A percentile compares a stretch with the other conserved stretches of the same genome.
Conservation (phyloP, 345 rosid genomes). For the Heritiera littoralis region DNA sequence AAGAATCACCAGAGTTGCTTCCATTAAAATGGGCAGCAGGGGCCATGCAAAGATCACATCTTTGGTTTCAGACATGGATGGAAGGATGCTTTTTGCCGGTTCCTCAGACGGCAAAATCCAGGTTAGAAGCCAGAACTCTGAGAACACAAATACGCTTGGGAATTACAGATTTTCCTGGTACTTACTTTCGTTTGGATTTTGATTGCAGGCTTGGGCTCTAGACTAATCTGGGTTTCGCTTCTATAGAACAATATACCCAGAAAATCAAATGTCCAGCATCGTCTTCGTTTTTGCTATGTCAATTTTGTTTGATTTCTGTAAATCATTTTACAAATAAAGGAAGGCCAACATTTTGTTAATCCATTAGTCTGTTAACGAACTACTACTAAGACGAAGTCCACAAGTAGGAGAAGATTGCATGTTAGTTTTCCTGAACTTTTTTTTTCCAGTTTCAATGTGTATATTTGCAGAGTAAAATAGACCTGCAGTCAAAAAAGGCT, state of each 20-base stretch:
- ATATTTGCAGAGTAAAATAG: too few relatives aligned
- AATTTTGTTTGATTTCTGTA: not conserved
- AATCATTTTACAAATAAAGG: not conserved
- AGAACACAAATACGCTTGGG: not conserved
- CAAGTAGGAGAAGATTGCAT: too few relatives aligned
- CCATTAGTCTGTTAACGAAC: not conserved
- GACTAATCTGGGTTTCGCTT: slow-evolving; percentile 30
- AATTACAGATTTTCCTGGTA: too few relatives aligned
- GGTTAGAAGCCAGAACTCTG: slow-evolving; percentile 29
- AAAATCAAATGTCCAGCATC: not conserved
- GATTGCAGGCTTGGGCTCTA: slow-evolving; percentile 51
- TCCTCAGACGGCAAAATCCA: slow-evolving; percentile 64
- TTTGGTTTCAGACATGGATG: slow-evolving; percentile 40
- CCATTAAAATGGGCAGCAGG: slow-evolving; percentile 34
- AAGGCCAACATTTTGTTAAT: not conserved
- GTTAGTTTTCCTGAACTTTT: too few relatives aligned
- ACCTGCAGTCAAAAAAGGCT: too few relatives aligned
- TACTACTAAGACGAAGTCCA: not conserved
- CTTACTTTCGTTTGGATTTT: not conserved
- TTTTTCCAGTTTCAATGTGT: too few relatives aligned
- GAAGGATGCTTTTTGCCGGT: slow-evolving; percentile 56
- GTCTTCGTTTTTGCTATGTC: not conserved
- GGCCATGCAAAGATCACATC: slow-evolving; percentile 47
- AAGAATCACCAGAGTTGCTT: slow-evolving; percentile 35
- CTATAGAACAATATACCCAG: not conserved